Percentiles rank a stretch among this genome's conserved stretches.
Evolutionary conservation across 78 protist species (phyloP).

Genomic region (Protostelium mycophagum): DNA sequence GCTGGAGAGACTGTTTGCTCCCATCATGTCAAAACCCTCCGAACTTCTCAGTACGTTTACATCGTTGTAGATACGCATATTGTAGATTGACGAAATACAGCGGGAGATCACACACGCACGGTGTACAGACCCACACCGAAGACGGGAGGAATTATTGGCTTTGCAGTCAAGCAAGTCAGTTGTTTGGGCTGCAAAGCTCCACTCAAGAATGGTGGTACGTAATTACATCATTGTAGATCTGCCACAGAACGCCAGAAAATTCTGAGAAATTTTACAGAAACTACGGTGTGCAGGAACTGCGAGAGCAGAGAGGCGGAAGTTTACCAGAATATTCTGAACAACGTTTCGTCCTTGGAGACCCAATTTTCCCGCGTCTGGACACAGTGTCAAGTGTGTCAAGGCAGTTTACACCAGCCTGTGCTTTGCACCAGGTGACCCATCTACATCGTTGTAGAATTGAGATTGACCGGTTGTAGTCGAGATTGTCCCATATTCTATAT

Average conservation of each 20-base stretch:
- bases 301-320: constrained; percentile 51
- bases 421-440: constrained; percentile 4
- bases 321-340: constrained; percentile 39
- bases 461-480: constrained; percentile 40
- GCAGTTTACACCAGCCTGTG: constrained; percentile 52
- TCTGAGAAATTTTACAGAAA: constrained; percentile 22
- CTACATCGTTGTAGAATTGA: background rate
- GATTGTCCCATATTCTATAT: constrained; percentile 98
- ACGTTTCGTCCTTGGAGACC: constrained; percentile 53
- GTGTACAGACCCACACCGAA: constrained; percentile 65
- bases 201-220: background rate
- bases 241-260: constrained; percentile 32
- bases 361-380: constrained; percentile 88
- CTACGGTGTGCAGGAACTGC: constrained; percentile 61
- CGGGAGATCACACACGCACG: constrained; percentile 95
- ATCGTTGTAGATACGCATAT: background rate
- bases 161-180: constrained; percentile 29
- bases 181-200: constrained; percentile 74
- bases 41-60: constrained; percentile 26
- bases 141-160: constrained; percentile 75
- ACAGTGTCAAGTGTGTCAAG: constrained; percentile 97
- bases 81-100: background rate
- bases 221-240: background rate
- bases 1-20: constrained; percentile 89
- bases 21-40: constrained; percentile 68